Base-by-base conservation (phyloP, 2,329 filamentous ascomycete genomes). In the Xylaria multiplex region DNA sequence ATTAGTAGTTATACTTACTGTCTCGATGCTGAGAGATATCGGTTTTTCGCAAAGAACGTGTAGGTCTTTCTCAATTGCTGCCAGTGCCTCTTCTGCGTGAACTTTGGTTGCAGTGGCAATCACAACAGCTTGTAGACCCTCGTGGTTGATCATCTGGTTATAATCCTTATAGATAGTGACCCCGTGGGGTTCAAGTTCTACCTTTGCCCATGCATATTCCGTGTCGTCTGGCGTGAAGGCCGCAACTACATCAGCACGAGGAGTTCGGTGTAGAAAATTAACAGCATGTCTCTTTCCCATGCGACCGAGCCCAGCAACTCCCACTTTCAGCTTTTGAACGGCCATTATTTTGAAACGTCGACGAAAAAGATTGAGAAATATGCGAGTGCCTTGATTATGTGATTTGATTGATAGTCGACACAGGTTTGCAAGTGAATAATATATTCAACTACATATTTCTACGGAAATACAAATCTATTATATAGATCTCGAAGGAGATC, bases 41-140 rank as follows among this genome's bases (percentile, higher is more conserved):
- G 86, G 86, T 79, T 88, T 88, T 79, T 89, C 86, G 70, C 85
- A 88, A 16, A 88, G 76, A 0, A 88, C 85, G 70, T 89, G 86
- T 69, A 84, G 80, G 48, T 83, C 80, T 7, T 79, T 80, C 56
- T 84, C 75, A 59, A 89, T 87, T 7, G 85, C 85, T 69, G 83
- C 81, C 71, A 87, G 84, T 0, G 86, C 81, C 69, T 88, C 84
- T 67, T 86, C 80, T 0, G 86, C 86, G 69, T 89, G 87, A 7
- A 84, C 85, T 1, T 84, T 85, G 9, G 84, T 85, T 6, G 62
- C 70, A 63, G 76, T 78, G 5, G 76, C 75, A 40, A 82, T 75
- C 6, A 81, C 77, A 1, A 85, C 79, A 8, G 82, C 82, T 64
- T 83, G 72, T 0, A 82, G 69, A 0, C 80, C 80, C 11, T 54